Evolutionary conservation across 352 stramenopile genomes (phyloP), one percentile per base, ranked within the genome.

Genomic region (Aphanomyces euteiches): DNA sequence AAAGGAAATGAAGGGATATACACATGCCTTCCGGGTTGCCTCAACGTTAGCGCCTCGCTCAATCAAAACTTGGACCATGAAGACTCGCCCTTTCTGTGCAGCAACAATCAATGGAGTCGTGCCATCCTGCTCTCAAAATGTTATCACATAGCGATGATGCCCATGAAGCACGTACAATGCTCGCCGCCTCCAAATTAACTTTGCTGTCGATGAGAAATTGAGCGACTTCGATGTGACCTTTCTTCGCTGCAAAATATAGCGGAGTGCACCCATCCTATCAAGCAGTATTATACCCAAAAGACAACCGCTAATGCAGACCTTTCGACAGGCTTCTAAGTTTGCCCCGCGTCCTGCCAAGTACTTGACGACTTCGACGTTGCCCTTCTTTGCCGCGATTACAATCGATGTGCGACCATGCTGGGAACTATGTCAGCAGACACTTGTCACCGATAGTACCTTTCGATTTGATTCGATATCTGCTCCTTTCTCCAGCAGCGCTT

Each of bases 131-230:
- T 67, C 15, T 36, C 47, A 17, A 34, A n/a, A 41, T 28, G 45
- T 17, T 13, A 19, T 36, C n/a, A 56, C 39, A 19, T 17, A 5
- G 17, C 10, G 28, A 39, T 54, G 47, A 67, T 28, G 28, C 28
- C 28, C 28, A 28, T 28, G 28, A 28, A 28, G 28, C 28, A 54
- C 38, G n/a, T 70, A 70, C 64, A 38, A 70, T 70, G 47, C 64
- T 70, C 54, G 48, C n/a, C 5, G 64, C 43, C 56, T 70, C 64
- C 5, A 70, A 47, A 15, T 60, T 58, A 17, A 38, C 64, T 70
- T 47, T 54, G 54, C 64, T 70, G 40, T 70, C 64, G 5, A 70
- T 63, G 48, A 70, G 64, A 58, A 70, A 70, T 15, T 70, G 64
- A 10, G 64, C 64, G 5, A 70, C 47, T 70, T 70, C 64, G 7